These are phyloP conservation scores for Pezicula neosporulosa DNA, from an alignment of 2,329 filamentous ascomycete genomes.

Conservation along the genomic window DNA sequence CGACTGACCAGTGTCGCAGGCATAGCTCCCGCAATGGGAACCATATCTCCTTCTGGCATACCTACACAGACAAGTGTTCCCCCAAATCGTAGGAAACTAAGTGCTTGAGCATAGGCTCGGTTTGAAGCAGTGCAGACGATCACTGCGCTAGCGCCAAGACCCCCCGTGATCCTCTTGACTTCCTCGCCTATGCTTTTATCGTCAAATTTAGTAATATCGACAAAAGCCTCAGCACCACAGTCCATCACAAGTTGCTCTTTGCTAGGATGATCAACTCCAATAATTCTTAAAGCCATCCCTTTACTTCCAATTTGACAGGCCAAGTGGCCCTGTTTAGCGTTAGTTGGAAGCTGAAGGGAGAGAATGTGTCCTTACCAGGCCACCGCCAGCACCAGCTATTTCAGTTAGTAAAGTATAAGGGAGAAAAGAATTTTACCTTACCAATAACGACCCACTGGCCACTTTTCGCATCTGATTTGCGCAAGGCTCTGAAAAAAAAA, in stretches of 20 bases:
- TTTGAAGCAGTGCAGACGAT: slow-evolving; percentile 52
- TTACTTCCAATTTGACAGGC: slow-evolving; percentile 55
- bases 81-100: slow-evolving; percentile 43
- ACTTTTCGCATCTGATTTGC: slow-evolving; percentile 51
- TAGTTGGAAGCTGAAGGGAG: slow-evolving; percentile 4
- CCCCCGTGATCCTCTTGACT: slow-evolving; percentile 52
- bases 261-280: slow-evolving; percentile 61
- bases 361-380: slow-evolving; percentile 35
- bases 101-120: slow-evolving; percentile 44
- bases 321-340: slow-evolving; percentile 49
- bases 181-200: slow-evolving; percentile 48
- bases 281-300: slow-evolving; percentile 62
- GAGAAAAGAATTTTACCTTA: not conserved
- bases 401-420: not conserved
- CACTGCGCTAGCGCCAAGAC: slow-evolving; percentile 57
- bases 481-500: slow-evolving; percentile 46
- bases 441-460: slow-evolving; percentile 43
- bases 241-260: slow-evolving; percentile 56
- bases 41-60: slow-evolving; percentile 41
- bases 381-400: slow-evolving; percentile 53
- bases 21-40: slow-evolving; percentile 40
- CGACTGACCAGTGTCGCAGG: slow-evolving; percentile 37
- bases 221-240: slow-evolving; percentile 63
- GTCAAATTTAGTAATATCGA: slow-evolving; percentile 53
- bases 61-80: slow-evolving; percentile 50